Conservation (phyloP, 2,329 filamentous ascomycete species). For the Aspergillus quadricinctus region DNA sequence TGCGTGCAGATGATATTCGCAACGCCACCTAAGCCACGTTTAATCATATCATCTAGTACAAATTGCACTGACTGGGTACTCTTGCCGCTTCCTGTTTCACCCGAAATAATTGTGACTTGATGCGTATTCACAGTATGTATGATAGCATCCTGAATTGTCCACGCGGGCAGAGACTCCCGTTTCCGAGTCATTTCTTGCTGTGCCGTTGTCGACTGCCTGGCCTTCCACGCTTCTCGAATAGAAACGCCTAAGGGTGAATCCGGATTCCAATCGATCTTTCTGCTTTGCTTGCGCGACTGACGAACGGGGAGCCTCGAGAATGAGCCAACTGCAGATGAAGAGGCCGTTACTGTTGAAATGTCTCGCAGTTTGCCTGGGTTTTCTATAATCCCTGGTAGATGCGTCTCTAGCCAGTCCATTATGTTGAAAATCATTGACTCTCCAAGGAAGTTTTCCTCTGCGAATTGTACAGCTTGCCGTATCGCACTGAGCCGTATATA, state of each 20-base stretch:
- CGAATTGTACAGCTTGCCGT: slow-evolving; percentile 68
- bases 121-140: slow-evolving; percentile 69
- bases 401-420: slow-evolving; percentile 85
- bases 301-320: slow-evolving; percentile 23
- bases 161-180: slow-evolving; percentile 76
- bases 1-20: slow-evolving; percentile 95
- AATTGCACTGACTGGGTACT: slow-evolving; percentile 97
- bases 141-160: slow-evolving; percentile 74
- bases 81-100: slow-evolving; percentile 95
- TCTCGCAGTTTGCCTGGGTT: slow-evolving; percentile 79
- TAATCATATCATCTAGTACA: slow-evolving; percentile 84
- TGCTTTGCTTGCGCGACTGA: slow-evolving; percentile 44
- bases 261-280: slow-evolving; percentile 60
- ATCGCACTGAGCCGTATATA: slow-evolving; percentile 91
- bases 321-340: slow-evolving; percentile 11
- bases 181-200: slow-evolving; percentile 71
- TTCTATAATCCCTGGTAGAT: slow-evolving; percentile 76
- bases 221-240: slow-evolving; percentile 61
- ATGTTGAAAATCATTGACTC: slow-evolving; percentile 90
- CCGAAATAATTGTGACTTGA: slow-evolving; percentile 93
- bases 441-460: slow-evolving; percentile 66
- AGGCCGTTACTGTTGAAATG: slow-evolving; percentile 72
- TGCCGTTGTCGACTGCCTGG: slow-evolving; percentile 59
- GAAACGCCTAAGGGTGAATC: slow-evolving; percentile 57
- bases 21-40: slow-evolving; percentile 65